Base-by-base conservation (phyloP, 2,329 filamentous ascomycete genomes). In the Penicillium polonicum region DNA sequence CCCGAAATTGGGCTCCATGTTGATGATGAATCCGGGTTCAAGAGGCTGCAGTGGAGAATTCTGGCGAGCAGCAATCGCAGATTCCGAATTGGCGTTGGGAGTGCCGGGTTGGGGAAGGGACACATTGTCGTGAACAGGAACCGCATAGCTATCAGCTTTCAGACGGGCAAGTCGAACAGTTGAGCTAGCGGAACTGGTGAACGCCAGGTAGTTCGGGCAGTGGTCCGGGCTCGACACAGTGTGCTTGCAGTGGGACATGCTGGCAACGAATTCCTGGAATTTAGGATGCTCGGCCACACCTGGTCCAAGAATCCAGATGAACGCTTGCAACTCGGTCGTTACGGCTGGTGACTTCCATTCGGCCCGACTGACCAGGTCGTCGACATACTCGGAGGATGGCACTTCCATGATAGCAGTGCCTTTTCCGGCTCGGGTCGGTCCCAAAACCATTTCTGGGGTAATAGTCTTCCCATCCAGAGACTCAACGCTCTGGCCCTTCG, bases 401-500 rank as follows among this genome's bases (percentile, higher is more conserved):
- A 99, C 73, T 65, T 97, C 92, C 41, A 95, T 79, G 8, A 99
- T 80, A 9, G 90, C 88, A 62, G 96, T 81, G 2, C 91, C 92
- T 55, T 81, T 84, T 12, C 92, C 92, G 6, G 83, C 80, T 55
- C 86, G 82, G 3, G 82, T 76, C 12, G 86, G 79, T 1, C 83
- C 91, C 51, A 99, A 70, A 1, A 97, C 92, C 88, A 96, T 94
- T 0, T 94, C 89, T 1, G 93, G 88, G 0, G 88, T 94, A 31
- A 99, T 84, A 0, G 82, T 83, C 7, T 79, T 80, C 5, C 91
- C 92, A 65, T 88, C 83, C 15, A 80, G 77, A 25, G 85, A 86
- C 52, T 79, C 76, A 1, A 94, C 86, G 48, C 74, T 86, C 60
- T 87, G 63, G 2, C 92, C 91, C 1, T 68, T 71, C 0, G 87